phyloP scores from a whole-genome alignment of 495 filamentous ascomycete species.

The Echria macrotheca region DNA sequence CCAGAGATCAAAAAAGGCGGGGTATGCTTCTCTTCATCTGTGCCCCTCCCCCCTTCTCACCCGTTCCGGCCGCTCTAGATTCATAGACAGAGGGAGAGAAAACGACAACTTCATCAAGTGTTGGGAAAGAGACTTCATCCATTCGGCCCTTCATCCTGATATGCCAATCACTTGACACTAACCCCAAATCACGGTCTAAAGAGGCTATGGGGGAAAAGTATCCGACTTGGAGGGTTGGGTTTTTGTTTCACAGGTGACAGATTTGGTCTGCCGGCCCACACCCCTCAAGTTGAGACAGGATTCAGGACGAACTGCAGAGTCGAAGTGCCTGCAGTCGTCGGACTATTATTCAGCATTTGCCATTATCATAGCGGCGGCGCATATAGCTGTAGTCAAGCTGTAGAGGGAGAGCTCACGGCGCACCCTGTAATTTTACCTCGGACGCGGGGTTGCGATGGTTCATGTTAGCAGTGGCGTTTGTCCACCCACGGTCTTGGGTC shows the following conservation, averaged over 20 bases:
- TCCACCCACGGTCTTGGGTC: slow-evolving; percentile 10
- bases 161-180: background rate
- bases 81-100: too few species aligned
- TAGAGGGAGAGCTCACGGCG: slow-evolving; percentile 2
- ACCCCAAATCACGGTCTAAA: background rate
- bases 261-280: too few species aligned
- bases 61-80: too few species aligned
- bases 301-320: too few species aligned
- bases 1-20: too few species aligned
- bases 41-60: too few species aligned
- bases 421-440: slow-evolving; percentile 11
- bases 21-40: too few species aligned
- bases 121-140: too few species aligned
- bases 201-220: background rate
- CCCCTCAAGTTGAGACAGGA: background rate
- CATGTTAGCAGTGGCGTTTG: slow-evolving; percentile 8
- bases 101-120: too few species aligned
- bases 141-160: slow-evolving; percentile 7
- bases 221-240: background rate
- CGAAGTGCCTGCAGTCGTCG: slow-evolving; percentile 6
- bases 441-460: slow-evolving; percentile 16
- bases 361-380: slow-evolving; percentile 14
- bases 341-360: slow-evolving; percentile 10
- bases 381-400: slow-evolving; percentile 13
- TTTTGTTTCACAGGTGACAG: background rate